phyloP scores from a whole-genome alignment of 805 yeast genomes.

The Lipomyces spencermartinsiae region DNA sequence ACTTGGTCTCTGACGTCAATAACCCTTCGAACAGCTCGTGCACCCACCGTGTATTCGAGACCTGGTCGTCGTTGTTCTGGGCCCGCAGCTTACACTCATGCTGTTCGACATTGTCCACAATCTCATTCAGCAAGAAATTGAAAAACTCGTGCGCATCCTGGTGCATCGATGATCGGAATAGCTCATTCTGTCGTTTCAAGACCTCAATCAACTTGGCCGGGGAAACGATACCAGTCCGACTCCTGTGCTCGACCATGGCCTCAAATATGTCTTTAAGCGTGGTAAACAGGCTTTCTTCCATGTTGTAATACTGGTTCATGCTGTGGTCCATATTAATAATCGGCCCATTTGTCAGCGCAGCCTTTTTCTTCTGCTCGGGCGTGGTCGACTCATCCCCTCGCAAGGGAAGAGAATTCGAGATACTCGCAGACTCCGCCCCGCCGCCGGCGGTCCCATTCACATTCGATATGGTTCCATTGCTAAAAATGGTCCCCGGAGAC shows the following conservation, averaged over 20 bases:
- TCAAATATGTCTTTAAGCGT: conserved; percentile 87
- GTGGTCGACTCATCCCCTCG: conserved; percentile 31
- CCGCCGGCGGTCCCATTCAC: neutral
- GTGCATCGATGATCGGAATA: conserved; percentile 91
- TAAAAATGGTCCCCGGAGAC: neutral
- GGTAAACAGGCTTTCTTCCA: conserved; percentile 60
- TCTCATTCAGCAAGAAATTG: conserved; percentile 82
- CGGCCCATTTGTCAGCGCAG: conserved; percentile 50
- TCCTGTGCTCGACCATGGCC: conserved; percentile 72
- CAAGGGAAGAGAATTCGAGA: conserved; percentile 19
- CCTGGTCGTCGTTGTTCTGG: conserved; percentile 23
- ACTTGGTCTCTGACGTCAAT: conserved; percentile 84
- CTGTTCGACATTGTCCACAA: conserved; percentile 55
- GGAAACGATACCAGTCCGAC: conserved; percentile 81
- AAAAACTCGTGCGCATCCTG: conserved; percentile 98
- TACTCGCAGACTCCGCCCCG: conserved; percentile 9
- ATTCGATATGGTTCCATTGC: neutral
- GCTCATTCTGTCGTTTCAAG: conserved; percentile 79
- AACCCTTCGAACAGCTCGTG: conserved; percentile 82
- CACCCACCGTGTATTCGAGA: conserved; percentile 52
- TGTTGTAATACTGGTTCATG: conserved; percentile 57
- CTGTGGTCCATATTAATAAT: conserved; percentile 71
- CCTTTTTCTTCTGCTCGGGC: conserved; percentile 42
- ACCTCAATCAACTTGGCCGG: conserved; percentile 77
- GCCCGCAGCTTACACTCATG: conserved; percentile 38